A percentile compares a stretch with the other conserved stretches of the same genome.
Evolutionary conservation across 805 yeast species (phyloP).

Genomic region (Candida xiaguanensis): DNA sequence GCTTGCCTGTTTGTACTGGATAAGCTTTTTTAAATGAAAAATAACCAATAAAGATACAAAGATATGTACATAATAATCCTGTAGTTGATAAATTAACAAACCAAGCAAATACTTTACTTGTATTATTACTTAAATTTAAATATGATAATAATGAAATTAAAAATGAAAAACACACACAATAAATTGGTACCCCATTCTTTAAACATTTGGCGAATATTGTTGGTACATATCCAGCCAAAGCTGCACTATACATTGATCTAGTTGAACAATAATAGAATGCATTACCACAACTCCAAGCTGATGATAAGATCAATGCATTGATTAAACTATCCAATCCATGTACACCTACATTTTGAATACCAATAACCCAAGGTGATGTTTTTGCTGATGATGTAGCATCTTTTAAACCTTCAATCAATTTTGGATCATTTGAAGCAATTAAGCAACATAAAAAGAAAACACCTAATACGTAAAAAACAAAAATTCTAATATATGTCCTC

Average conservation of each 20-base stretch:
- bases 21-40: conserved; percentile 29
- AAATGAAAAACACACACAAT: conserved; percentile 21
- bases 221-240: conserved; percentile 35
- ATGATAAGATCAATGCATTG: conserved; percentile 28
- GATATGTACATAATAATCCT: conserved; percentile 27
- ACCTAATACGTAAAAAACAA: conserved; percentile 35
- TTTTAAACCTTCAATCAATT: conserved; percentile 19
- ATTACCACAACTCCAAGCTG: conserved; percentile 38
- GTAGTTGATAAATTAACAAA: conserved; percentile 34
- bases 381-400: conserved; percentile 36
- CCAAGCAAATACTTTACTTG: conserved; percentile 32
- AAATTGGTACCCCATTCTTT: conserved; percentile 31
- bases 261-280: conserved; percentile 33
- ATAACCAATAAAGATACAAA: conserved; percentile 29
- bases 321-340: conserved; percentile 32
- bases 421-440: conserved; percentile 31
- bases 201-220: conserved; percentile 29
- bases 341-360: conserved; percentile 31
- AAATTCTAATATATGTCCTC: conserved; percentile 31
- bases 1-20: conserved; percentile 22
- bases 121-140: conserved; percentile 24
- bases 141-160: conserved; percentile 23
- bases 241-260: conserved; percentile 30
- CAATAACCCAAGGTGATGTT: conserved; percentile 37
- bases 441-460: conserved; percentile 35